Evolutionary conservation across 2,329 filamentous ascomycete genomes (phyloP).

Genomic region (Septoria linicola): DNA sequence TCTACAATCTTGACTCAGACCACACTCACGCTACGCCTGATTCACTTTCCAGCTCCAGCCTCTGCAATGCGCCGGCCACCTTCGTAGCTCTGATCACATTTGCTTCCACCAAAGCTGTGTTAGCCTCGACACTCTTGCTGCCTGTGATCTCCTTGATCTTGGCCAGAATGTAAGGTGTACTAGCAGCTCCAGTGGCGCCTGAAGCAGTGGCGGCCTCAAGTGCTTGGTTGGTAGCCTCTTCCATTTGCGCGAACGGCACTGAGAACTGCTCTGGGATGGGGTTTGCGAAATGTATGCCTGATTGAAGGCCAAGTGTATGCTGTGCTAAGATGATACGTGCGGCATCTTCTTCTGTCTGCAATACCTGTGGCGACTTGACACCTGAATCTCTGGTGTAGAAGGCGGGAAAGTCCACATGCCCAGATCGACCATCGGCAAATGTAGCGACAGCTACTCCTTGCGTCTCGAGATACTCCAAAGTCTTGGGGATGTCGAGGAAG

Average conservation of each 20-base stretch:
- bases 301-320: conserved; percentile 67
- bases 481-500: conserved; percentile 87
- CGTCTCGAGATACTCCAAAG: conserved; percentile 75
- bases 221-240: conserved; percentile 65
- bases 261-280: conserved; percentile 71
- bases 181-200: conserved; percentile 69
- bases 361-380: conserved; percentile 70
- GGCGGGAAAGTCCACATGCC: conserved; percentile 78
- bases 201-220: conserved; percentile 63
- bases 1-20: background rate
- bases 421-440: conserved; percentile 76
- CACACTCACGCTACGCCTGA: conserved; percentile 21
- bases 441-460: conserved; percentile 80
- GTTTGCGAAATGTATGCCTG: conserved; percentile 84
- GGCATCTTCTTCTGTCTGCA: conserved; percentile 75
- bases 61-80: conserved; percentile 62
- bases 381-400: conserved; percentile 93
- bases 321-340: conserved; percentile 86
- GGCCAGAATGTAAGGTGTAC: conserved; percentile 78
- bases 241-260: conserved; percentile 70
- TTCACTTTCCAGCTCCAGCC: conserved; percentile 47
- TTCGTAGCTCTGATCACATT: conserved; percentile 66
- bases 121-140: conserved; percentile 69
- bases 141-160: conserved; percentile 78
- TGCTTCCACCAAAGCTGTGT: conserved; percentile 66